Conservation (phyloP, 2,329 filamentous ascomycete species). For the Paramyrothecium sp. region DNA sequence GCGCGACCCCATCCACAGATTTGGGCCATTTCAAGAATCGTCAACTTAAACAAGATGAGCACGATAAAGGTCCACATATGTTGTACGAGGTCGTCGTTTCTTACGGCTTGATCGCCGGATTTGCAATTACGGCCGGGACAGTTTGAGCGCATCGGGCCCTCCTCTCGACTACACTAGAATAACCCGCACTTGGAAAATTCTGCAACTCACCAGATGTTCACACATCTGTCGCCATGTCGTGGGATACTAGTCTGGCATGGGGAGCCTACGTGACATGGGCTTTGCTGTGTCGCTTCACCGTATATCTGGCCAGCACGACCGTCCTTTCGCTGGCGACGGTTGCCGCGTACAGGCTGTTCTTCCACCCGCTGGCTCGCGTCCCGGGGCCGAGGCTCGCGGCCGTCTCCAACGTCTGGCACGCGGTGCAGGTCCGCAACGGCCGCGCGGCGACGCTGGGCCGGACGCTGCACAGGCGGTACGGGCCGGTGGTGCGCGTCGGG, state of each 20-base stretch:
- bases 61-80: background rate
- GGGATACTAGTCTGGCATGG: background rate
- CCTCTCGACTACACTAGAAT: too few relatives aligned
- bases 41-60: background rate
- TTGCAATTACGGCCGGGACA: too few relatives aligned
- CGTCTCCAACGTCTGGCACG: conserved; percentile 47
- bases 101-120: too few relatives aligned
- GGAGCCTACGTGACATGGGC: background rate
- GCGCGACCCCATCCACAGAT: background rate
- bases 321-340: conserved; percentile 14
- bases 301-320: conserved; percentile 2
- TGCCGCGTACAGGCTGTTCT: conserved; percentile 34
- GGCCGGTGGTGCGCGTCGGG: conserved; percentile 49
- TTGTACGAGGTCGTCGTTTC: background rate
- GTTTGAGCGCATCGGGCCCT: too few relatives aligned
- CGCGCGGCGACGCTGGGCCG: conserved; percentile 38
- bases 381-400: conserved; percentile 48
- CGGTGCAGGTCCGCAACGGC: conserved; percentile 42
- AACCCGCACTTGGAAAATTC: background rate
- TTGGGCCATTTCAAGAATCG: background rate
- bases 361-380: conserved; percentile 43
- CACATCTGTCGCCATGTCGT: background rate
- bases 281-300: background rate
- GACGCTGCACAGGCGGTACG: conserved; percentile 45
- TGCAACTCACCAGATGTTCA: background rate